These are phyloP conservation scores for Penicillium sp. DNA, from an alignment of 2,329 filamentous ascomycete genomes.

Conservation along the genomic window DNA sequence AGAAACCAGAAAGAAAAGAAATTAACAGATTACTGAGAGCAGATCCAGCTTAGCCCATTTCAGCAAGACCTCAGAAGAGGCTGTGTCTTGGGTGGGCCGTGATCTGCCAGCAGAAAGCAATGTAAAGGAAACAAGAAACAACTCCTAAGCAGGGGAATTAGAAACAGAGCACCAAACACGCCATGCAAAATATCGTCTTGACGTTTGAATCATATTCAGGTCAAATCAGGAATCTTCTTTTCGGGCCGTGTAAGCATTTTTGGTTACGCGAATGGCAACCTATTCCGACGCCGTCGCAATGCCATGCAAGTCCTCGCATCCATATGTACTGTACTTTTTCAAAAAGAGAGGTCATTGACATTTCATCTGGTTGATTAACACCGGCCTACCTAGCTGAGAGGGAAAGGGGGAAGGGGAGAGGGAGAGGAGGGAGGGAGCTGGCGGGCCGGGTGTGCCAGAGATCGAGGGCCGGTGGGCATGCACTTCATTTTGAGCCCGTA, in stretches of 20 bases:
- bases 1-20: constrained; percentile 17
- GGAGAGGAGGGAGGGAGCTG: background rate
- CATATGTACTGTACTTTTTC: constrained; percentile 36
- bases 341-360: constrained; percentile 19
- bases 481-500: too few relatives aligned
- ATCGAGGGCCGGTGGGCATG: background rate
- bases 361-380: constrained; percentile 13
- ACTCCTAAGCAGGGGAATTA: constrained; percentile 11
- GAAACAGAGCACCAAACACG: constrained; percentile 23
- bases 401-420: background rate
- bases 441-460: background rate
- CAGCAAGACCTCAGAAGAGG: background rate
- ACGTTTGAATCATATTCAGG: constrained; percentile 28
- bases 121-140: constrained; percentile 12
- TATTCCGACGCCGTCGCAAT: constrained; percentile 35
- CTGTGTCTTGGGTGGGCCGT: background rate
- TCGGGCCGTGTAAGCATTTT: constrained; percentile 18
- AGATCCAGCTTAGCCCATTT: constrained; percentile 17
- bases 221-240: constrained; percentile 21
- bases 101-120: constrained; percentile 21
- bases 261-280: constrained; percentile 24
- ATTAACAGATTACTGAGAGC: constrained; percentile 14
- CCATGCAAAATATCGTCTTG: constrained; percentile 35
- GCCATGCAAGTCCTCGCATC: constrained; percentile 33
- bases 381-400: background rate